A percentile compares a stretch with the other conserved stretches of the same genome.
Conservation (phyloP, 2,329 filamentous ascomycete species). For the Aspergillus cejpii region DNA sequence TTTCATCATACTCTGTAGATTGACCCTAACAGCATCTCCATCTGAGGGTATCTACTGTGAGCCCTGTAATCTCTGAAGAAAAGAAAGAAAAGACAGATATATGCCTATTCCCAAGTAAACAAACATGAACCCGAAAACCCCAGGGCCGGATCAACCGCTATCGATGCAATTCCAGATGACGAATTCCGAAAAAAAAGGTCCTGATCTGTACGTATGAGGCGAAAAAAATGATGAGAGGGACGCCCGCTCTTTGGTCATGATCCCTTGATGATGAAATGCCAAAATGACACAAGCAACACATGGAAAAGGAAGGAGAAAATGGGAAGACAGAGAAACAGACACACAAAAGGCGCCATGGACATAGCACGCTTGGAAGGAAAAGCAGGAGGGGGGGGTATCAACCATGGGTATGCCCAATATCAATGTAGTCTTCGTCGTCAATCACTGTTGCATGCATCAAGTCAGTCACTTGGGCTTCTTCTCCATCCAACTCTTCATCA, state of each 20-base stretch:
- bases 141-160: slow-evolving; percentile 16
- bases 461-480: slow-evolving; percentile 38
- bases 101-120: slow-evolving; percentile 9
- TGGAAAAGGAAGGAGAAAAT: not conserved
- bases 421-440: slow-evolving; percentile 39
- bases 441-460: slow-evolving; percentile 39
- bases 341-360: not conserved
- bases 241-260: not conserved
- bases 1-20: not conserved
- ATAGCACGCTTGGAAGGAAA: slow-evolving; percentile 15
- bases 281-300: not conserved
- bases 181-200: not conserved
- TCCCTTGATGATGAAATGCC: not conserved
- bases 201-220: not conserved
- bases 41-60: not conserved
- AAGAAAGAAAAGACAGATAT: not conserved
- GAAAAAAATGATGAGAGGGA: not conserved
- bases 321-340: not conserved
- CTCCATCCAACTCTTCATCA: slow-evolving; percentile 40
- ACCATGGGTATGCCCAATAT: slow-evolving; percentile 31
- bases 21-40: not conserved
- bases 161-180: slow-evolving; percentile 25
- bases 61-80: not conserved
- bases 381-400: slow-evolving; percentile 22
- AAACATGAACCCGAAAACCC: slow-evolving; percentile 1